phyloP scores from a whole-genome alignment of 2,329 filamentous ascomycete genomes.

The Cladosporium oxysporum region DNA sequence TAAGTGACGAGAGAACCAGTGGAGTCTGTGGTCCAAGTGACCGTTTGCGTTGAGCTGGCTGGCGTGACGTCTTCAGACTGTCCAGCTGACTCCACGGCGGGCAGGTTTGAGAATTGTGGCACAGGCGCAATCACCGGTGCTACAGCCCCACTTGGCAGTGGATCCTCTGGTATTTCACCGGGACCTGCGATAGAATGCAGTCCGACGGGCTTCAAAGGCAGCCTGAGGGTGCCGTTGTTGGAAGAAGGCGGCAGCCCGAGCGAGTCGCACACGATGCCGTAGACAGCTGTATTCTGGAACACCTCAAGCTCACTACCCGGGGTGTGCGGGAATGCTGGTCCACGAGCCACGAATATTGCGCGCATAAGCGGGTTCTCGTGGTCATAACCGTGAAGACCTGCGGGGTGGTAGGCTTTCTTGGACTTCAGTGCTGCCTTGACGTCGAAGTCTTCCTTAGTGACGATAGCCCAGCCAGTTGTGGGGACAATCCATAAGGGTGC shows the following conservation, averaged over 20 bases:
- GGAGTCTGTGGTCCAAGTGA: constrained; percentile 9
- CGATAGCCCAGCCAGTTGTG: constrained; percentile 89
- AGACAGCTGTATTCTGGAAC: constrained; percentile 94
- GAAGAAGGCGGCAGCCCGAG: constrained; percentile 64
- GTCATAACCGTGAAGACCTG: constrained; percentile 91
- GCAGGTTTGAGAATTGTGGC: constrained; percentile 7
- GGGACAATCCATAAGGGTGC: constrained; percentile 94
- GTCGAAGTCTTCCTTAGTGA: constrained; percentile 76
- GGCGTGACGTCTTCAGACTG: constrained; percentile 5
- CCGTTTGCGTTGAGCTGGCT: constrained; percentile 18
- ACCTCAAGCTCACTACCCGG: constrained; percentile 75
- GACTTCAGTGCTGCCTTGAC: constrained; percentile 66
- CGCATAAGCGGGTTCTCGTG: constrained; percentile 94
- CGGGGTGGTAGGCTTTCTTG: constrained; percentile 71
- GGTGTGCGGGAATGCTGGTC: constrained; percentile 85
- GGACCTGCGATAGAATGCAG: constrained; percentile 49
- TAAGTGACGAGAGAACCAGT: constrained; percentile 13
- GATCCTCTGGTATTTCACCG: constrained; percentile 28
- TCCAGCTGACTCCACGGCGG: constrained; percentile 2
- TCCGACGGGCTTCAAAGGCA: constrained; percentile 67
- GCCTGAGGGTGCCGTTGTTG: constrained; percentile 84
- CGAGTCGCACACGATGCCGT: constrained; percentile 91
- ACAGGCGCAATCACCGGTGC: constrained; percentile 15
- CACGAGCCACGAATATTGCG: constrained; percentile 89
- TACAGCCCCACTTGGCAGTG: neutral